A percentile compares a stretch with the other conserved stretches of the same genome.
Evolutionary conservation across 1,284 basidiomycete genomes (phyloP).

Genomic region (Rhodotorula sp.): DNA sequence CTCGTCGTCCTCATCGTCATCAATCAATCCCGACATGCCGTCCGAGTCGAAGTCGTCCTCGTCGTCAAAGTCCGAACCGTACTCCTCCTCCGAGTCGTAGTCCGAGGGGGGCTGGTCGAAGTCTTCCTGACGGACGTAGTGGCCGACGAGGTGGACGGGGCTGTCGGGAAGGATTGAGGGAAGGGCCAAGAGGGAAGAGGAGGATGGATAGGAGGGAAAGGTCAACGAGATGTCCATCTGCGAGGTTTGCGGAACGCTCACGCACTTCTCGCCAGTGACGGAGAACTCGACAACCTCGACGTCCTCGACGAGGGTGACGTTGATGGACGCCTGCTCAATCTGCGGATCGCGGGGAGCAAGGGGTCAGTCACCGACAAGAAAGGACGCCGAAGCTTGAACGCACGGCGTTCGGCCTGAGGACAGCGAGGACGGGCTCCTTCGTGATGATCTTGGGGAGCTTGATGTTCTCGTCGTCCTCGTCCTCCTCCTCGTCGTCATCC

Average conservation of each 20-base stretch:
- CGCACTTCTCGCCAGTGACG: constrained; percentile 75
- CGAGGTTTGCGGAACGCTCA: constrained; percentile 1
- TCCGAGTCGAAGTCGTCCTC: constrained; percentile 29
- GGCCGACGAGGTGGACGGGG: constrained; percentile 79
- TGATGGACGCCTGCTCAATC: constrained; percentile 69
- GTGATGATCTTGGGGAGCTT: constrained; percentile 54
- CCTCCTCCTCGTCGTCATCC: constrained; percentile 40
- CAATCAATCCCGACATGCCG: constrained; percentile 25
- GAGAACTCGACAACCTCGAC: constrained; percentile 65
- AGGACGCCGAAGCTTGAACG: constrained; percentile 24
- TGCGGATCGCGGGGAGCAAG: constrained; percentile 45
- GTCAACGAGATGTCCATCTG: constrained; percentile 4
- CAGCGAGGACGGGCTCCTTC: constrained; percentile 54
- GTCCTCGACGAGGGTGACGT: constrained; percentile 68
- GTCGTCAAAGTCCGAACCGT: constrained; percentile 57
- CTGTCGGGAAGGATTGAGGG: constrained; percentile 3
- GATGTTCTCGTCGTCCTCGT: constrained; percentile 45
- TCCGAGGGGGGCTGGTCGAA: constrained; percentile 49
- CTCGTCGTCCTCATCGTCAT: constrained; percentile 31
- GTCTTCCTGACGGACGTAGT: constrained; percentile 63
- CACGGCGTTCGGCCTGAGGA: constrained; percentile 69
- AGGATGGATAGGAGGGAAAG: background rate
- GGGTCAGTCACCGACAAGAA: background rate
- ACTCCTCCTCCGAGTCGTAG: constrained; percentile 50
- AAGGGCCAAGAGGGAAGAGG: constrained; percentile 2